Evolutionary conservation across 179 eudicot species (phyloP).

Genomic region (Corrigiola litoralis): DNA sequence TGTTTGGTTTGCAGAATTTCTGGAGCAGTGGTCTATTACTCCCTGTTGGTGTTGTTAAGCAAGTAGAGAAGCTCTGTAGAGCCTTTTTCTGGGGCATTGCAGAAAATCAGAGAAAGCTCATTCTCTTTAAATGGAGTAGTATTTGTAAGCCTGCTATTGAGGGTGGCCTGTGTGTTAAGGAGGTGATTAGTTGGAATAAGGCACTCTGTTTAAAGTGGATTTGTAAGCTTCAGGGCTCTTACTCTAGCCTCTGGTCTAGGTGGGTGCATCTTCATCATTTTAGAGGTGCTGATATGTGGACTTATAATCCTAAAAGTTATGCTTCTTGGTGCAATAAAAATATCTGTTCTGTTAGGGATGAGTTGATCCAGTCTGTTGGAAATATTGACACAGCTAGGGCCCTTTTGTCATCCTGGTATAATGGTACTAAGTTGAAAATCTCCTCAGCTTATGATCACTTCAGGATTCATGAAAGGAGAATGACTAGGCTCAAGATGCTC

Average conservation of each 20-base stretch:
- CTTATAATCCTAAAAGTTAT: no score
- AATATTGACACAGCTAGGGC: no score
- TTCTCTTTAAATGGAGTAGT: no score
- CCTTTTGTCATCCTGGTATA: no score
- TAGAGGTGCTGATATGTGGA: neutral
- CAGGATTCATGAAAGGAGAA: no score
- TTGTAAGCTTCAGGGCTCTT: neutral
- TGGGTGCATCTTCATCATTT: neutral
- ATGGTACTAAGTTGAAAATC: no score
- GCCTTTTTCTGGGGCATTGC: neutral
- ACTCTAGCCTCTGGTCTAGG: neutral
- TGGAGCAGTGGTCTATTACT: neutral
- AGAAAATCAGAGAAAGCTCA: neutral
- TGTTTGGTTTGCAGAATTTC: neutral
- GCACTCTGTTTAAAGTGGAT: neutral
- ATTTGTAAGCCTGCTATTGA: neutral
- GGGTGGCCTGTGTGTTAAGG: neutral
- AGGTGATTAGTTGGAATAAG: no score
- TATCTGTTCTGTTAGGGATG: no score
- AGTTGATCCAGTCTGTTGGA: no score
- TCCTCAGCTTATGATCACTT: no score
- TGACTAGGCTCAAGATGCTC: no score
- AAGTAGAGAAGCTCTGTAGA: neutral
- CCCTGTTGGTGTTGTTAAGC: neutral
- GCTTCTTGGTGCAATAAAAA: no score